Base-by-base conservation (phyloP, 2,329 filamentous ascomycete genomes). In the Fusarium austroafricanum region DNA sequence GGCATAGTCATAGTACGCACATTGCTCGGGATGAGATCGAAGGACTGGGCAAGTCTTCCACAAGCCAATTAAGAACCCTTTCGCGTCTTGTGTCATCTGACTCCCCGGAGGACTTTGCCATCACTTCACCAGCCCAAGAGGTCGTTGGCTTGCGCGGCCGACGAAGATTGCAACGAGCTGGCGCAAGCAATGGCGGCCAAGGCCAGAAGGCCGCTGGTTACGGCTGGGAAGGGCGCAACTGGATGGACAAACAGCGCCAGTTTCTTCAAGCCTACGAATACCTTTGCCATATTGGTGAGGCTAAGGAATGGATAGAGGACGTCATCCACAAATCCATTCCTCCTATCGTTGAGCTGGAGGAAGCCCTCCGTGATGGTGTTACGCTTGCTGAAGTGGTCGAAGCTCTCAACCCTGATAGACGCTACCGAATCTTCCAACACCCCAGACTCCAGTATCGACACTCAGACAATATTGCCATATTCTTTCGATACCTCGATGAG, bases 201-300 rank as follows among this genome's bases (percentile, higher is more conserved):
- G 80, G 83, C 42, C 81, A 84, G 65, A 83, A 83, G 67, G 77
- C 75, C 8, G 83, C 81, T 56, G 83, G 80, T 26, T 93, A 90
- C 70, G 87, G 89, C 47, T 96, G 94, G 90, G 89, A 92, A 67
- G 90, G 90, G 20, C 88, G 92, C 49, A 97, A 95, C 77, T 99
- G 96, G 96, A 99, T 99, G 95, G 96, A 99, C 78, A 96, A 97
- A 77, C 95, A 99, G 77, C 89, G 96, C 26, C 95, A 98, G 77
- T 98, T 97, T 75, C 82, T 99, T 53, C 93, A 97, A 79, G 96
- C 96, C 9, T 99, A 99, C 76, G 96, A 99, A 78, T 99, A 99
- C 77, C 90, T 99, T 37, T 99, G 96, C 77, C 96, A 99, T 76
- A 98, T 99, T 70, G 96, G 96, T 77, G 96, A 99, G 82, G 96